Base-by-base conservation (phyloP, 345 rosid species). In the Kernera saxatilis region DNA sequence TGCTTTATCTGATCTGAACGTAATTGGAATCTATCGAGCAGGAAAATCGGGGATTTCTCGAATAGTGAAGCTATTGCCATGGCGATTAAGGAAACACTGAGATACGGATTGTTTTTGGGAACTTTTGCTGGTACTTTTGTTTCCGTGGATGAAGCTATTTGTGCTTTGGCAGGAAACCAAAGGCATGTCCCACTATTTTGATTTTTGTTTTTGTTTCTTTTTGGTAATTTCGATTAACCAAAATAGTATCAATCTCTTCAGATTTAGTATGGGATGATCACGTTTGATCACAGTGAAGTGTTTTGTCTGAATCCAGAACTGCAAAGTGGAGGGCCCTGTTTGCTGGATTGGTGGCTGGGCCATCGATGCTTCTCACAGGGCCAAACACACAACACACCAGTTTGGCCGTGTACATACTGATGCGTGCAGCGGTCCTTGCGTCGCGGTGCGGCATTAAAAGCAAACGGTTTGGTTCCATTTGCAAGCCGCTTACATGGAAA, bases 401-500 rank as follows among this genome's bases (percentile, higher is more conserved):
- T 78, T 80, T 91, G 80, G 94, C 97, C 60, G 83, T 91, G 25
- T 93, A 93, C 79, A 89, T 93, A 73, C 78, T 93, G 56, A 91
- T 93, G 93, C 92, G 97, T 19, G 98, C 98, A 15, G 84, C 91
- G 6, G 98, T 93, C 12, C 84, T 93, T 76, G 97, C 97, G 12
- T 85, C 96, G 0, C 91, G 96, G 1, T 93, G 98, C 46, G 98
- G 98, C 22, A 91, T 93, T 64, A 93, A 93, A 60, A 93, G 98
- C 75, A 84, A 84, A 65, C 86, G 83, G 43, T 87, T 91, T 68
- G 96, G 94, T 61, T 74, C 70, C 30, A 50, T 84, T n/a, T 93
- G 97, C 73, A 87, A 87, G 76, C 98, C 98, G 27, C 97, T 93
- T 69, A 87, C 98, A 37, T 93, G 98, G 98, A 91, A 87, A 88